Evolutionary conservation across 257 asterid genomes (phyloP).

Genomic region (Lantana camara): DNA sequence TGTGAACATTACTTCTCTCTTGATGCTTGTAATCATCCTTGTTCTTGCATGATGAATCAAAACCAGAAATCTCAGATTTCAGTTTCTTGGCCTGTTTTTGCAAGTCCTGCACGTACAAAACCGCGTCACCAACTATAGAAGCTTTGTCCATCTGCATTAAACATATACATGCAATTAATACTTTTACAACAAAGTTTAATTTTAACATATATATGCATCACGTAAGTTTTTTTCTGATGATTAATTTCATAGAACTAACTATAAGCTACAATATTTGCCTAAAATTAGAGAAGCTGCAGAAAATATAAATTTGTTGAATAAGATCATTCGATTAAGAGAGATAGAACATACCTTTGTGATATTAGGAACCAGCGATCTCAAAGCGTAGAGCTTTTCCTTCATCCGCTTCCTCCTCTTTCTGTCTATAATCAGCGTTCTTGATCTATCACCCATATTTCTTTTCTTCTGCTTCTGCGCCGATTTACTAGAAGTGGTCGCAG

Average conservation of each 20-base stretch:
- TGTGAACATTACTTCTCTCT: conserved; percentile 15
- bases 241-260: too few relatives aligned
- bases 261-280: too few relatives aligned
- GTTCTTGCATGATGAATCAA: conserved; percentile 39
- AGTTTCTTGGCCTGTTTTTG: conserved; percentile 64
- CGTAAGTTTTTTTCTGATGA: too few relatives aligned
- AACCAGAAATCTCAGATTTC: conserved; percentile 51
- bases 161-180: too few relatives aligned
- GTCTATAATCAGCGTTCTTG: conserved; percentile 67
- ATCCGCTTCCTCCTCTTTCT: conserved; percentile 76
- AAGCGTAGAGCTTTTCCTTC: conserved; percentile 83
- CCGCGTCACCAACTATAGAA: conserved; percentile 83
- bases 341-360: conserved; percentile 69
- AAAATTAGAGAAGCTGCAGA: too few relatives aligned
- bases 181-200: too few relatives aligned
- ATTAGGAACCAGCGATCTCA: too few relatives aligned
- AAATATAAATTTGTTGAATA: too few relatives aligned
- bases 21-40: conserved; percentile 24
- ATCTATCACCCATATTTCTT: conserved; percentile 46
- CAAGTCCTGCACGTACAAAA: conserved; percentile 59
- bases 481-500: conserved; percentile 11
- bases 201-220: too few relatives aligned
- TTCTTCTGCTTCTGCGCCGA: conserved; percentile 3
- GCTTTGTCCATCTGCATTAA: conserved; percentile 90
- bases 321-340: too few relatives aligned